Conservation (phyloP, 1,284 basidiomycete species). For the Cutaneotrichosporon sp. region DNA sequence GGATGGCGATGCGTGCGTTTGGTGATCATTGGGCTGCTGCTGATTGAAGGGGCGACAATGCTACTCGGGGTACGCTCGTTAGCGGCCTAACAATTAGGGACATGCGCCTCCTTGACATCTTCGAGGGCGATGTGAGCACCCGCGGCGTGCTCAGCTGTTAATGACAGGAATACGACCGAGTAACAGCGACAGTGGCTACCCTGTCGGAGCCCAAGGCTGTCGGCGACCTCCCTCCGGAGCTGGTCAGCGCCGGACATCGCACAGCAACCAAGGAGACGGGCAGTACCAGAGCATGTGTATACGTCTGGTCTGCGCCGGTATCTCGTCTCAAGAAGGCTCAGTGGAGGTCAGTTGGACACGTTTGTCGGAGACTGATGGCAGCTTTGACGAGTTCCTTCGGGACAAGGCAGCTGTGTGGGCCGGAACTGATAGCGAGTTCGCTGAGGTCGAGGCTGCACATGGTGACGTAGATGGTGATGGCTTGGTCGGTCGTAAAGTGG, state of each 20-base stretch:
- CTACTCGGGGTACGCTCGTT: constrained; percentile 67
- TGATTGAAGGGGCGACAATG: constrained; percentile 52
- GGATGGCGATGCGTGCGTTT: constrained; percentile 12
- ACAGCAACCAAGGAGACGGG: constrained; percentile 10
- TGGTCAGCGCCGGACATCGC: constrained; percentile 19
- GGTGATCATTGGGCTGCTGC: constrained; percentile 36
- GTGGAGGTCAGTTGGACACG: constrained; percentile 63
- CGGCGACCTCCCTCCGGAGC: constrained; percentile 40
- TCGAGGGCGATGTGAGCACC: constrained; percentile 60
- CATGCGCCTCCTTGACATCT: constrained; percentile 61
- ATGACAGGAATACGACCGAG: constrained; percentile 33
- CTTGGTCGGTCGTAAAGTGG: constrained; percentile 22
- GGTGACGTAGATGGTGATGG: constrained; percentile 48
- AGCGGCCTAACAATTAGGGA: constrained; percentile 60
- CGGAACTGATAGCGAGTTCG: constrained; percentile 35
- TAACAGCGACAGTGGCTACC: constrained; percentile 50
- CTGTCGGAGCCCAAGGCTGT: constrained; percentile 49
- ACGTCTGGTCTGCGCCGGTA: constrained; percentile 59
- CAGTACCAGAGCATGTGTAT: constrained; percentile 56
- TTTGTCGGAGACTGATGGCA: constrained; percentile 14
- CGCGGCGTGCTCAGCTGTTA: too few species aligned
- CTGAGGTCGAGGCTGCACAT: constrained; percentile 72
- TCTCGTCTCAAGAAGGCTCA: constrained; percentile 55
- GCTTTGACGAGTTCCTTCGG: constrained; percentile 34
- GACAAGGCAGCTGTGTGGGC: constrained; percentile 39